A percentile compares a stretch with the other conserved stretches of the same genome.
phyloP scores from a whole-genome alignment of 495 filamentous ascomycete species.

The Lophiostoma macrostomum region DNA sequence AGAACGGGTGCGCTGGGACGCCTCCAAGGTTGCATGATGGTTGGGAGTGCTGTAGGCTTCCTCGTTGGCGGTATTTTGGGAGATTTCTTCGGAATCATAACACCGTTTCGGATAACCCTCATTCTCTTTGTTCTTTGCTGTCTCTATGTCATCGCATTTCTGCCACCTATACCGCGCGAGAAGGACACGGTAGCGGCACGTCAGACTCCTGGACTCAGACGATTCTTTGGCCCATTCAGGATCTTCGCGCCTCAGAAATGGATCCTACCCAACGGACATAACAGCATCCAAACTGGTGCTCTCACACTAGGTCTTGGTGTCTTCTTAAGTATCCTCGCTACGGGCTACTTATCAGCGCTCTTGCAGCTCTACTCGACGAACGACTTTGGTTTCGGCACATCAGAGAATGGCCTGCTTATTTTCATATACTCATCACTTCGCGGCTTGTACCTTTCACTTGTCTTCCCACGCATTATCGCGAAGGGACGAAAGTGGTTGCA shows the following conservation, averaged over 20 bases:
- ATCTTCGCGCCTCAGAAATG: conserved; percentile 51
- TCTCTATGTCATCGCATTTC: conserved; percentile 39
- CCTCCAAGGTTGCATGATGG: conserved; percentile 54
- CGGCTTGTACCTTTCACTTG: conserved; percentile 52
- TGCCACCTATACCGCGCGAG: conserved; percentile 46
- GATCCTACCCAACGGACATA: conserved; percentile 42
- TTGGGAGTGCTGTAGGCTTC: conserved; percentile 54
- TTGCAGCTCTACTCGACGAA: conserved; percentile 48
- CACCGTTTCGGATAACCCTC: conserved; percentile 54
- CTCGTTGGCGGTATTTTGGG: conserved; percentile 53
- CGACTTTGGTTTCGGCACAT: conserved; percentile 52
- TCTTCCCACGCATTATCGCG: conserved; percentile 53
- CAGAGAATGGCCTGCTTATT: conserved; percentile 47
- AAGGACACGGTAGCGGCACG: conserved; percentile 9
- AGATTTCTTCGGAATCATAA: conserved; percentile 45
- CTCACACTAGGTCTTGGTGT: conserved; percentile 53
- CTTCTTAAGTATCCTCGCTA: conserved; percentile 55
- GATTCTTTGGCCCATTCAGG: conserved; percentile 54
- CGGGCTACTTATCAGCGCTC: conserved; percentile 49
- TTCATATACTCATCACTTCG: conserved; percentile 49
- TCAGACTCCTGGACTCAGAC: conserved; percentile 34
- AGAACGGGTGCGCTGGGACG: conserved; percentile 54
- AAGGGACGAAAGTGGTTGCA: conserved; percentile 48
- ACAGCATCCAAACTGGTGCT: conserved; percentile 50
- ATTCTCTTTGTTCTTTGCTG: conserved; percentile 46